Base-by-base conservation (phyloP, 23 red algal genomes). In the Gracilaria gracilis region DNA sequence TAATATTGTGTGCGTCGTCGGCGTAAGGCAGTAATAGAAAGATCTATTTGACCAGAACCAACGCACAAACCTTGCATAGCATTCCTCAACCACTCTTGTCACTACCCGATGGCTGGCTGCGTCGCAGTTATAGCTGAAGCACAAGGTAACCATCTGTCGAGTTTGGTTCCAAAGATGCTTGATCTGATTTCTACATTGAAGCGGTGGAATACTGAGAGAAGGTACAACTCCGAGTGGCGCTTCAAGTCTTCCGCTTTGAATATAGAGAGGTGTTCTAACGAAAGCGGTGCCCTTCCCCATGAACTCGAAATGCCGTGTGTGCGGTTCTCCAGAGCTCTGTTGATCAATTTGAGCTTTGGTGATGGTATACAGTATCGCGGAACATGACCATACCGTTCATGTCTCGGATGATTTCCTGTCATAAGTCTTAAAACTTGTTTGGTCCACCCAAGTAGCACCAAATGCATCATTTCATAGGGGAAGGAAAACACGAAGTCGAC, bases 201-300 rank as follows among this genome's bases (percentile, higher is more conserved):
- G 9, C 67, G 31, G 20, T 73, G 67, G 21, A 80, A 80, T 0
- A 80, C 36, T 2, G 33, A 25, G n/a, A 58, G 48, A 55, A 55
- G 49, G 28, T 80, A 80, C 49, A 58, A 13, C 47, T 58, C 49
- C 9, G 47, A 16, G 44, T 58, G 33, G 15, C 49, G 49, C n/a
- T 80, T 80, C 2, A 80, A 32, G 48, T 80, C 76, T 61, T 80
- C 76, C 14, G 76, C 76, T 61, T 80, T 59, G 23, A 54, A 80
- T 29, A 3, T 6, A 15, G 25, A 55, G 1, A 80, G 54, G 8
- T 29, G 4, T 7, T 80, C 23, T 28, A 80, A 21, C 2, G 76
- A 80, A 32, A 80, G 48, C 12, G 48, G 47, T 37, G 76, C 16
- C 33, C 76, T 55, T 58, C 48, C 76, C 76, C 76, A 80, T 4